phyloP scores from a whole-genome alignment of 768 basidiomycete species.

The Amanita thiersii region DNA sequence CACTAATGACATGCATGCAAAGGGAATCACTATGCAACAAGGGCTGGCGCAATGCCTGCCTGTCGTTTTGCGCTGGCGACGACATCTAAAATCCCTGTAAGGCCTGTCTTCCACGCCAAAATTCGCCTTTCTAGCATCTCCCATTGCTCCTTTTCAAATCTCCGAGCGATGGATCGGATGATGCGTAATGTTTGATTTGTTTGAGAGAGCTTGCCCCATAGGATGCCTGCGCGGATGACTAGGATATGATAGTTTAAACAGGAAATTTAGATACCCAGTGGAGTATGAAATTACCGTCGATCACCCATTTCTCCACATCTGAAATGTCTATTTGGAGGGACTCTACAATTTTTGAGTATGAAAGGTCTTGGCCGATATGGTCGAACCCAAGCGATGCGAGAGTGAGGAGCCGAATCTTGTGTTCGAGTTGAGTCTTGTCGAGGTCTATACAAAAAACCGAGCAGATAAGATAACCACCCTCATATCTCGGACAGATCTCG shows the following conservation, averaged over 20 bases:
- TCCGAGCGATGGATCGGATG: slow-evolving; percentile 63
- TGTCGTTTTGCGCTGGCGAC: slow-evolving; percentile 49
- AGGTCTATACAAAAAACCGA: slow-evolving; percentile 33
- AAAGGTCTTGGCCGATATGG: slow-evolving; percentile 64
- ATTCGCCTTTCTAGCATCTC: slow-evolving; percentile 66
- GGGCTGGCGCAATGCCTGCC: slow-evolving; percentile 24
- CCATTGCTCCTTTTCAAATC: slow-evolving; percentile 78
- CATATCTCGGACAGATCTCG: neutral
- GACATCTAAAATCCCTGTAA: slow-evolving; percentile 63
- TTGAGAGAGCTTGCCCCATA: slow-evolving; percentile 82
- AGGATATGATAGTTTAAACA: slow-evolving; percentile 7
- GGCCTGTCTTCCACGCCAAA: slow-evolving; percentile 68
- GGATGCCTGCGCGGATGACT: slow-evolving; percentile 77
- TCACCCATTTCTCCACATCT: slow-evolving; percentile 81
- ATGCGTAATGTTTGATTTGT: slow-evolving; percentile 66
- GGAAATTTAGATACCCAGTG: slow-evolving; percentile 2
- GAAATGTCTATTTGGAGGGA: slow-evolving; percentile 54
- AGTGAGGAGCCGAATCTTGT: slow-evolving; percentile 72
- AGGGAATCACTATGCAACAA: slow-evolving; percentile 2
- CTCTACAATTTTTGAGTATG: slow-evolving; percentile 63
- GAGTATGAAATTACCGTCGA: slow-evolving; percentile 54
- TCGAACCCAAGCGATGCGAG: slow-evolving; percentile 73
- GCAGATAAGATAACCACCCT: slow-evolving; percentile 6
- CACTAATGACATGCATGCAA: no score
- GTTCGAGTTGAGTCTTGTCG: slow-evolving; percentile 51